Conservation (phyloP, 345 rosid species). For the Populus davidiana region DNA sequence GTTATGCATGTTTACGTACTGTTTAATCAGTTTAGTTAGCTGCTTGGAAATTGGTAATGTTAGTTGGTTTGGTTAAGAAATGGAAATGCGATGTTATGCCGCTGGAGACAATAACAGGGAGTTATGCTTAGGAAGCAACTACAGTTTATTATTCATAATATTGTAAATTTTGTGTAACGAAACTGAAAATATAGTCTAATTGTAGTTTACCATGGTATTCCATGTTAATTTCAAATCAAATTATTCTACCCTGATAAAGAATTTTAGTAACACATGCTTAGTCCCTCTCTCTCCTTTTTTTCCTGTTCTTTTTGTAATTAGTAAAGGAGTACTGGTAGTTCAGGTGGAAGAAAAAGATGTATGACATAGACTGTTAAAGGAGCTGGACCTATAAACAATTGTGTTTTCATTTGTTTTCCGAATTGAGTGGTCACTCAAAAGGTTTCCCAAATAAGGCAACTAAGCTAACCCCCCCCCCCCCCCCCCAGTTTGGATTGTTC, state of each 20-base stretch:
- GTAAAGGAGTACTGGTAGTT: neutral
- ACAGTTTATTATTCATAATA: neutral
- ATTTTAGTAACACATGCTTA: neutral
- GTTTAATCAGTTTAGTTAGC: neutral
- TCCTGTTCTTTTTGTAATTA: neutral
- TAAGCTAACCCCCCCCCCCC: no score
- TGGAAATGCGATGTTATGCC: neutral
- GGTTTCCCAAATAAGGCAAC: neutral
- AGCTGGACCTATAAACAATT: neutral
- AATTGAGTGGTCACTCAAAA: neutral
- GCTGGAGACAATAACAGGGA: neutral
- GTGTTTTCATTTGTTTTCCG: neutral
- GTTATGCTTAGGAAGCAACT: neutral
- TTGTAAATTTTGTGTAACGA: neutral
- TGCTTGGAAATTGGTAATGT: neutral
- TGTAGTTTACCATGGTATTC: neutral
- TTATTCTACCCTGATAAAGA: neutral
- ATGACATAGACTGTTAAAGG: neutral
- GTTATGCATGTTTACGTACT: neutral
- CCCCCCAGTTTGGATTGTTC: neutral
- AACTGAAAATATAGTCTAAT: neutral
- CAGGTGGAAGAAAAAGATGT: neutral
- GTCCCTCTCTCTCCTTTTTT: neutral
- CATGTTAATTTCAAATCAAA: neutral
- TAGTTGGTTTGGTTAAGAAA: neutral